These are phyloP conservation scores for Fomitopsis schrenkii DNA, from an alignment of 1,284 basidiomycete genomes.

Conservation along the genomic window DNA sequence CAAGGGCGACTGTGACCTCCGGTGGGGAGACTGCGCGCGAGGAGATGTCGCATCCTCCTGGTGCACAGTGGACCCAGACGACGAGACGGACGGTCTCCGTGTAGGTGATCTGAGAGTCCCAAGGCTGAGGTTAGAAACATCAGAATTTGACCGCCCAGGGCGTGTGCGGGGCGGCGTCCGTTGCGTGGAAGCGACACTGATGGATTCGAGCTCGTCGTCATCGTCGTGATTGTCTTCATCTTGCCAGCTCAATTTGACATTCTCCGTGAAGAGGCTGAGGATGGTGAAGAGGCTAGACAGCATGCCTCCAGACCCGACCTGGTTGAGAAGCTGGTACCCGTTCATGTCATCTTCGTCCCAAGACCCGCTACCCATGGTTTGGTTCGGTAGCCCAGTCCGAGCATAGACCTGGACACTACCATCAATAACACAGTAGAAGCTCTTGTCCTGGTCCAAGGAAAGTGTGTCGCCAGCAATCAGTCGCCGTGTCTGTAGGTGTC, in stretches of 20 bases:
- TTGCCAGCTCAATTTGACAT: constrained; percentile 92
- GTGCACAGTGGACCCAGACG: constrained; percentile 64
- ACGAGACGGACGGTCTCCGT: constrained; percentile 53
- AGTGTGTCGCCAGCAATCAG: constrained; percentile 90
- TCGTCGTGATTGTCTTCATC: constrained; percentile 42
- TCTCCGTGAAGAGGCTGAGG: constrained; percentile 92
- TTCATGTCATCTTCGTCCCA: constrained; percentile 88
- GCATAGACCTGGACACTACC: constrained; percentile 87
- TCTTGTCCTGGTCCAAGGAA: constrained; percentile 88
- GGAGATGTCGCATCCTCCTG: constrained; percentile 33
- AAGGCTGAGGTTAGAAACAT: constrained; percentile 60
- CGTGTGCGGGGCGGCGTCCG: constrained; percentile 24
- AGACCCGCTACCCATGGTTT: constrained; percentile 42
- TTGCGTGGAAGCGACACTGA: constrained; percentile 15
- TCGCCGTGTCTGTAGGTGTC: constrained; percentile 88
- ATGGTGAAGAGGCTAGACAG: constrained; percentile 96
- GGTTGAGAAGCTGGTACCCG: constrained; percentile 91
- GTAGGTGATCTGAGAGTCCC: constrained; percentile 27
- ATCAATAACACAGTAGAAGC: constrained; percentile 95
- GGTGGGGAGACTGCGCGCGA: constrained; percentile 17
- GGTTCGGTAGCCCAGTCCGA: constrained; percentile 48
- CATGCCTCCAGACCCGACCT: constrained; percentile 93
- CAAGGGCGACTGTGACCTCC: constrained; percentile 11
- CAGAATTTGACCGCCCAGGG: constrained; percentile 44
- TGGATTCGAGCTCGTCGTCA: constrained; percentile 21